phyloP scores from a whole-genome alignment of 73 alveolate species.

The Halteria grandinella region DNA sequence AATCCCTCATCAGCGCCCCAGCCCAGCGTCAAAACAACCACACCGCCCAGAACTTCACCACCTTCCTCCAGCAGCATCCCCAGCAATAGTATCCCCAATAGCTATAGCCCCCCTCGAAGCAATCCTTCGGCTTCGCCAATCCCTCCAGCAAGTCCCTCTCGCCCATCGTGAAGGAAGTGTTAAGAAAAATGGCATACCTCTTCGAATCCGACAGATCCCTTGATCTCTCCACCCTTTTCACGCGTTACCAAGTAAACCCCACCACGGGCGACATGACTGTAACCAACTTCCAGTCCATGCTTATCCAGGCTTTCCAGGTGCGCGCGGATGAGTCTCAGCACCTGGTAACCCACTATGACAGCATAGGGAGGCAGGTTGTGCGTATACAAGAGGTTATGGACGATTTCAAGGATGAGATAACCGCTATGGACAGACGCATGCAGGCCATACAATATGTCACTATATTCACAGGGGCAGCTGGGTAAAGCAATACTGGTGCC shows the following conservation, averaged over 20 bases:
- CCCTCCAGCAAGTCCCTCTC: neutral
- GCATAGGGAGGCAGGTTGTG: neutral
- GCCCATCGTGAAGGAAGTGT: neutral
- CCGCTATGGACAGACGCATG: neutral
- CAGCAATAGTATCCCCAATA: neutral
- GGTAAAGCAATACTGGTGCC: neutral
- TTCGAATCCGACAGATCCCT: conserved; percentile 26
- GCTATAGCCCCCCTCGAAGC: no score
- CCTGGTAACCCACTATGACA: conserved; percentile 15
- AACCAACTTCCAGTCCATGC: no score
- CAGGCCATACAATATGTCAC: neutral
- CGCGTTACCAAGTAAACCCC: no score
- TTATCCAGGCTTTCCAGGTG: neutral
- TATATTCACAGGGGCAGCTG: neutral
- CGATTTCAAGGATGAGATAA: conserved; percentile 3
- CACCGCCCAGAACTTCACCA: neutral
- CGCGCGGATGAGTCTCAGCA: neutral
- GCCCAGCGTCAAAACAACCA: no score
- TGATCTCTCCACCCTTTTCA: no score
- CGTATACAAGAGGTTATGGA: neutral
- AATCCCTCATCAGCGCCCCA: conserved; percentile 1
- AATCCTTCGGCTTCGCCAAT: neutral
- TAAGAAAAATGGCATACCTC: neutral
- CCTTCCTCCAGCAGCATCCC: neutral
- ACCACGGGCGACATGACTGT: no score